Conservation (phyloP, 495 filamentous ascomycete genomes). For the Penicillium fimorum region DNA sequence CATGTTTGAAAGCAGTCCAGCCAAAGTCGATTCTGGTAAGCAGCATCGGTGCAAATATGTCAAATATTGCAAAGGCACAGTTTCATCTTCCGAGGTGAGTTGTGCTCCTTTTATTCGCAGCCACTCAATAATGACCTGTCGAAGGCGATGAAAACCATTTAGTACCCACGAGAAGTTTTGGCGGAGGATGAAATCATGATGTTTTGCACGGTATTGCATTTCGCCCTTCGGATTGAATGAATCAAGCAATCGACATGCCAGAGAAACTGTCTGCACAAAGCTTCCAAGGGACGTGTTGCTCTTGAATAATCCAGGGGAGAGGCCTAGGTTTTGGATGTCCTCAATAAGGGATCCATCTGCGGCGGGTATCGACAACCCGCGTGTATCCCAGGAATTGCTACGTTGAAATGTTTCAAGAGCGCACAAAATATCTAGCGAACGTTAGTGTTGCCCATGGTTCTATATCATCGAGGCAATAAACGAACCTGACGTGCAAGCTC, state of each 20-base stretch:
- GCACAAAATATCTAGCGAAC: constrained; percentile 35
- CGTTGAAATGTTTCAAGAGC: constrained; percentile 29
- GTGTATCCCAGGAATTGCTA: constrained; percentile 6
- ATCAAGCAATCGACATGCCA: constrained; percentile 31
- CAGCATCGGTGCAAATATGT: constrained; percentile 19
- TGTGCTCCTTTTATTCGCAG: constrained; percentile 19
- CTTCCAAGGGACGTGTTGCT: constrained; percentile 25
- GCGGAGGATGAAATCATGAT: constrained; percentile 22
- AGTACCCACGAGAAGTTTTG: constrained; percentile 37
- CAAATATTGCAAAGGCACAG: constrained; percentile 29
- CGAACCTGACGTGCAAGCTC: constrained; percentile 39
- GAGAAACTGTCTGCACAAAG: constrained; percentile 23
- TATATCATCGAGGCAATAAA: constrained; percentile 6
- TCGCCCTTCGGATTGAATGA: constrained; percentile 25
- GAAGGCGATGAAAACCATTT: constrained; percentile 40
- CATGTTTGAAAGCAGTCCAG: constrained; percentile 23
- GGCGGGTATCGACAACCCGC: constrained; percentile 27
- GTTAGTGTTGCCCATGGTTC: constrained; percentile 17
- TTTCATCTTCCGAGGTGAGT: constrained; percentile 17
- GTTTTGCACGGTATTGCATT: constrained; percentile 2
- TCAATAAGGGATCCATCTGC: constrained; percentile 28
- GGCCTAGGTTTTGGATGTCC: constrained; percentile 34
- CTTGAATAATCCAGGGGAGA: constrained; percentile 32
- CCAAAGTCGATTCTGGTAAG: constrained; percentile 12
- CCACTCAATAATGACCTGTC: constrained; percentile 33